Evolutionary conservation across 495 filamentous ascomycete species (phyloP).

Genomic region (Staphylotrichum longicolle): DNA sequence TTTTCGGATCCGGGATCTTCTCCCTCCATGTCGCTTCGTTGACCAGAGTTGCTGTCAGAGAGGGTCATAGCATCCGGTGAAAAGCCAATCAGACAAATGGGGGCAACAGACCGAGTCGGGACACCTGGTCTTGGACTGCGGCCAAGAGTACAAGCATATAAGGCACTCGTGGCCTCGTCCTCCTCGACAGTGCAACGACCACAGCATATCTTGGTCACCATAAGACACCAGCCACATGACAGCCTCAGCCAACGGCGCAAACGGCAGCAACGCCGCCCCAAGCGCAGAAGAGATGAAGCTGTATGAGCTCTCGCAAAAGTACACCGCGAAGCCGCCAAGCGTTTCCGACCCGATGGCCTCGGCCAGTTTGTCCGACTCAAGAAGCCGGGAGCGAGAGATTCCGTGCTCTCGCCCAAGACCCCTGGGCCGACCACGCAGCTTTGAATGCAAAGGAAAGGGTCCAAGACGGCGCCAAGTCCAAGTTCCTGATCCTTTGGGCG

Average conservation of each 20-base stretch:
- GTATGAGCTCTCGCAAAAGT: slow-evolving; percentile 38
- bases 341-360: slow-evolving; percentile 42
- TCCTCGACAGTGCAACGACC: too few species aligned
- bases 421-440: slow-evolving; percentile 45
- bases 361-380: slow-evolving; percentile 43
- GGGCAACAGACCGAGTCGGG: too few species aligned
- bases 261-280: slow-evolving; percentile 5
- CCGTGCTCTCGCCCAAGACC: slow-evolving; percentile 41
- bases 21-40: too few species aligned
- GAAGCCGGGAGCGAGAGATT: slow-evolving; percentile 34
- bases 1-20: too few species aligned
- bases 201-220: too few species aligned
- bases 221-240: not conserved
- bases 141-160: too few species aligned
- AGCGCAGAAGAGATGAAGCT: slow-evolving; percentile 30
- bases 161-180: too few species aligned
- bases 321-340: slow-evolving; percentile 49
- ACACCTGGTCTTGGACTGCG: too few species aligned
- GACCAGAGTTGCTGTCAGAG: too few species aligned
- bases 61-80: too few species aligned
- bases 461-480: slow-evolving; percentile 34
- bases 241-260: slow-evolving; percentile 1
- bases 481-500: slow-evolving; percentile 52
- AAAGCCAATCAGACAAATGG: too few species aligned
- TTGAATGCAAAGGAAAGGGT: slow-evolving; percentile 36